These are phyloP conservation scores for Zoysia matrella DNA, from an alignment of 202 grass and related monocot genomes.

Conservation along the genomic window DNA sequence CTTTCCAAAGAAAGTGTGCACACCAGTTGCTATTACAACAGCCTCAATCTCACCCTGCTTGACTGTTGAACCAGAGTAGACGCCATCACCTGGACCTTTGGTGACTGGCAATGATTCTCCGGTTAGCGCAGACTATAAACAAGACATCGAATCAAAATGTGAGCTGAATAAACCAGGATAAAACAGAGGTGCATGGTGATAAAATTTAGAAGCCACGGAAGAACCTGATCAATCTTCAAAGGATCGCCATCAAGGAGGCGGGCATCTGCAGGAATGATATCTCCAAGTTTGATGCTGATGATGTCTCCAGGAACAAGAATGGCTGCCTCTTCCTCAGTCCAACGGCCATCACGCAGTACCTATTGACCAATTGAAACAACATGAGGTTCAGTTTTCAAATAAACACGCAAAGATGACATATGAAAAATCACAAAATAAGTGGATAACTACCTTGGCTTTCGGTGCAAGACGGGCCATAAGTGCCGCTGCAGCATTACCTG, in stretches of 20 bases:
- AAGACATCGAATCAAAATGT: neutral
- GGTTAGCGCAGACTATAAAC: slow-evolving; percentile 71
- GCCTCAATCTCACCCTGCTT: slow-evolving; percentile 70
- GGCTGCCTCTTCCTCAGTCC: slow-evolving; percentile 73
- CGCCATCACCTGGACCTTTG: no score
- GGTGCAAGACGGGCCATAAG: slow-evolving; percentile 97
- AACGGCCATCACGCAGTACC: slow-evolving; percentile 69
- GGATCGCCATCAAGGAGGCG: slow-evolving; percentile 91
- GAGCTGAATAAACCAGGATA: slow-evolving; percentile 23
- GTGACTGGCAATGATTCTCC: slow-evolving; percentile 79
- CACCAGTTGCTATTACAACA: slow-evolving; percentile 85
- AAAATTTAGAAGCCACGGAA: slow-evolving; percentile 20
- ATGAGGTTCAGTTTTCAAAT: slow-evolving; percentile 20
- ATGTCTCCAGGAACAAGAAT: slow-evolving; percentile 86
- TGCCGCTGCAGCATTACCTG: slow-evolving; percentile 89
- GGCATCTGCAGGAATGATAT: slow-evolving; percentile 77
- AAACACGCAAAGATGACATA: neutral
- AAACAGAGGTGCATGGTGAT: slow-evolving; percentile 1
- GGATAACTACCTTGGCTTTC: slow-evolving; percentile 76
- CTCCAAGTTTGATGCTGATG: slow-evolving; percentile 35
- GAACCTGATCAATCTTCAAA: slow-evolving; percentile 83
- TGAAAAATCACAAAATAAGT: neutral
- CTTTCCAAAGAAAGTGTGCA: slow-evolving; percentile 95
- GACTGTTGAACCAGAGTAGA: no score
- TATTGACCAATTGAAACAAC: slow-evolving; percentile 10